Percentiles rank a stretch among this genome's conserved stretches.
phyloP scores from a whole-genome alignment of 2,329 filamentous ascomycete species.

The Echinosphaeria canescens region DNA sequence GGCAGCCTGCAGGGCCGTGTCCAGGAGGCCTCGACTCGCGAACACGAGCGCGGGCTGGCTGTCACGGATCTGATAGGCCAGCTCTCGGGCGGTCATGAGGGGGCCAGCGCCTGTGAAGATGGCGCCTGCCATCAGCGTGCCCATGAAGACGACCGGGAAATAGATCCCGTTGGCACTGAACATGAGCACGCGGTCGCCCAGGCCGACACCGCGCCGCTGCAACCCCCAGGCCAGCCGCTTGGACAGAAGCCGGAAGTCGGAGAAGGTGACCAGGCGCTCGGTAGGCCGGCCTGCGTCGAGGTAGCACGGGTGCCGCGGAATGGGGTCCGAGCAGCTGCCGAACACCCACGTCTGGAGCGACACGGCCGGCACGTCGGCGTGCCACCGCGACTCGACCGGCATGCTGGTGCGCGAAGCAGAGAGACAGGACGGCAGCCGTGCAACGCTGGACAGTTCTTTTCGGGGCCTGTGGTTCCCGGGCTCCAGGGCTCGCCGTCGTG shows the following conservation, averaged over 20 bases:
- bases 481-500: too few relatives aligned
- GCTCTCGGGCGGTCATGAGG: slow-evolving; percentile 37
- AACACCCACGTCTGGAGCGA: slow-evolving; percentile 35
- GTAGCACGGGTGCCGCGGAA: slow-evolving; percentile 23
- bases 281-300: slow-evolving; percentile 47
- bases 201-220: slow-evolving; percentile 36
- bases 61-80: slow-evolving; percentile 56
- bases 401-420: too few relatives aligned
- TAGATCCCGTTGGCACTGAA: slow-evolving; percentile 56
- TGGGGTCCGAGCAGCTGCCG: slow-evolving; percentile 18
- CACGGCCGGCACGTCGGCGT: slow-evolving; percentile 17
- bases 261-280: slow-evolving; percentile 40
- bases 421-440: too few relatives aligned
- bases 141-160: slow-evolving; percentile 49
- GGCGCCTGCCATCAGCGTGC: slow-evolving; percentile 56
- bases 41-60: slow-evolving; percentile 47
- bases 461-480: too few relatives aligned
- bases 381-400: slow-evolving; percentile 25
- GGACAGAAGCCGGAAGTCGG: slow-evolving; percentile 44
- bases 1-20: slow-evolving; percentile 45
- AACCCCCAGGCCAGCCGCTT: slow-evolving; percentile 54
- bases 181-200: slow-evolving; percentile 49
- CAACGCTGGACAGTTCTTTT: too few relatives aligned
- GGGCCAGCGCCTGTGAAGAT: slow-evolving; percentile 43
- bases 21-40: slow-evolving; percentile 33